Percentiles rank a stretch among this genome's conserved stretches.
These are phyloP conservation scores for Globisporangium viniferum DNA, from an alignment of 352 stramenopile genomes.

Conservation along the genomic window DNA sequence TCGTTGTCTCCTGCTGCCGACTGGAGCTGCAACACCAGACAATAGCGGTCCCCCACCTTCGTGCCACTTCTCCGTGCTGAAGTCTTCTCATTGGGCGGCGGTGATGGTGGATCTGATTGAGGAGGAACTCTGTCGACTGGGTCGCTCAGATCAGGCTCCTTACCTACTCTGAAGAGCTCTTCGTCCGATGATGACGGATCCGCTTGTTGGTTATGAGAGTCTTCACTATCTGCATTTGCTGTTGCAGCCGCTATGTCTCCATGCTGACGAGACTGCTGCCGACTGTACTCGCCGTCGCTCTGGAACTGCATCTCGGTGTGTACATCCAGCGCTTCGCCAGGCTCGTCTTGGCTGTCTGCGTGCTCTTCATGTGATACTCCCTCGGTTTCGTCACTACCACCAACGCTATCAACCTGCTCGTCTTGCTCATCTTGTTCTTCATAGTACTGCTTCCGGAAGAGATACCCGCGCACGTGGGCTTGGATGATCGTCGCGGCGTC, in stretches of 20 bases:
- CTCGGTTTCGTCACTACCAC: background rate
- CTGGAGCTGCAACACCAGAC: background rate
- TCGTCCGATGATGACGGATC: no score
- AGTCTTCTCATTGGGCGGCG: background rate
- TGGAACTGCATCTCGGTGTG: conserved; percentile 15
- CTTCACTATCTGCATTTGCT: background rate
- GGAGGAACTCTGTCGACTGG: background rate
- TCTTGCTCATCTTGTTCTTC: background rate
- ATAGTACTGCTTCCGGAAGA: conserved; percentile 18
- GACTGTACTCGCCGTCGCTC: conserved; percentile 1
- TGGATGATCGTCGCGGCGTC: conserved; percentile 11
- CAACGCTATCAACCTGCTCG: background rate
- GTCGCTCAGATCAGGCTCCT: background rate
- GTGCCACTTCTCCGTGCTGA: background rate
- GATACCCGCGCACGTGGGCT: conserved; percentile 14
- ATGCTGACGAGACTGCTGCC: background rate
- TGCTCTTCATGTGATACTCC: background rate
- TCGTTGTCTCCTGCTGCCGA: background rate
- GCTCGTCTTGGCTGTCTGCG: background rate
- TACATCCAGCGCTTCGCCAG: conserved; percentile 2
- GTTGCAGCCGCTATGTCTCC: background rate
- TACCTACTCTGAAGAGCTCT: background rate
- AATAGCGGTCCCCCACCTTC: background rate
- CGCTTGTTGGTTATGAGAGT: background rate
- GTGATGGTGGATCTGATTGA: background rate